These are phyloP conservation scores for Plenodomus tracheiphilus DNA, from an alignment of 2,329 filamentous ascomycete genomes.

Conservation along the genomic window DNA sequence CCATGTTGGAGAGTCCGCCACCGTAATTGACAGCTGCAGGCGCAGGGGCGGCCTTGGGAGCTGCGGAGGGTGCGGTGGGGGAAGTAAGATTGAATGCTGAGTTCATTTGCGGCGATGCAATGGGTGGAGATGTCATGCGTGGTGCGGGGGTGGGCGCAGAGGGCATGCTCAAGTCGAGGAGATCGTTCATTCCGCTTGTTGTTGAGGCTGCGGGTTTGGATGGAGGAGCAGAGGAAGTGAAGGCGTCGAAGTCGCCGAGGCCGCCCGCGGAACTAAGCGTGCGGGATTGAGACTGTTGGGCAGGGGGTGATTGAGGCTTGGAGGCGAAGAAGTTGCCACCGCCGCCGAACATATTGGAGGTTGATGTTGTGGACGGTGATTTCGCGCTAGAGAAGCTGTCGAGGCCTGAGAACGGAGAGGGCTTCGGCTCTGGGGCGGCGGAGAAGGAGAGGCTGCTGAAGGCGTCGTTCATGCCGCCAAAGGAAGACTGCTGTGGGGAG, in stretches of 20 bases:
- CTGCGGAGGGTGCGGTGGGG: conserved; percentile 42
- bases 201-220: conserved; percentile 52
- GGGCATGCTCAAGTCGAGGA: conserved; percentile 71
- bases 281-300: conserved; percentile 50
- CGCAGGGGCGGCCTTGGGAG: conserved; percentile 34
- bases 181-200: conserved; percentile 66
- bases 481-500: conserved; percentile 47
- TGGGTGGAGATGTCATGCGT: conserved; percentile 26
- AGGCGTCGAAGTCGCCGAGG: conserved; percentile 66
- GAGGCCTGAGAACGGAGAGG: conserved; percentile 67
- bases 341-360: conserved; percentile 57
- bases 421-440: conserved; percentile 54
- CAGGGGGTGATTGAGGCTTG: conserved; percentile 55
- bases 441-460: conserved; percentile 72
- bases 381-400: conserved; percentile 55
- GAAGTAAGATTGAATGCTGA: conserved; percentile 71
- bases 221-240: conserved; percentile 57
- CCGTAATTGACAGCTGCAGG: conserved; percentile 40
- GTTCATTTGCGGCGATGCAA: conserved; percentile 49
- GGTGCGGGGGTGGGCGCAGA: conserved; percentile 37
- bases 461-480: conserved; percentile 77
- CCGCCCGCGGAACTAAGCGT: conserved; percentile 61
- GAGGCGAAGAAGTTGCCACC: conserved; percentile 85
- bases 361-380: conserved; percentile 47
- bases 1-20: conserved; percentile 58